Conservation (phyloP, 331 rosid genomes). For the Pyracantha coccinea region DNA sequence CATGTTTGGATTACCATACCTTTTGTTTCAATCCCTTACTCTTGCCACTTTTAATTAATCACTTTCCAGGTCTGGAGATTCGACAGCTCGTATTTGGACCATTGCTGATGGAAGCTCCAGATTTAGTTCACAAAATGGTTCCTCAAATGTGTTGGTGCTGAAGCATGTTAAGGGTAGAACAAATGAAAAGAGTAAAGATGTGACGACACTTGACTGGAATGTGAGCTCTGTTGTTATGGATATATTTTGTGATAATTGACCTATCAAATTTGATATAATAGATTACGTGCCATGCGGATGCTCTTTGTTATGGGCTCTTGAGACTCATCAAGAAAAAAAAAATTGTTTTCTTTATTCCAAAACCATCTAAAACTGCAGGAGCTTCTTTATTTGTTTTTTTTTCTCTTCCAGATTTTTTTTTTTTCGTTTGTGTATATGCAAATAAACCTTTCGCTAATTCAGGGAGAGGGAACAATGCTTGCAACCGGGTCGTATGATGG, state of each 20-base stretch:
- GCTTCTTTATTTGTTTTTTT: background rate
- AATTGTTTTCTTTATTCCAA: background rate
- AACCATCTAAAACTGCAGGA: background rate
- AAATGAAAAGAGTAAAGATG: slow-evolving; percentile 93
- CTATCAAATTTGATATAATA: background rate
- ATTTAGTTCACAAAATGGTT: slow-evolving; percentile 37
- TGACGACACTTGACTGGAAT: slow-evolving; percentile 97
- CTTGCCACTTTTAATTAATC: slow-evolving; percentile 2
- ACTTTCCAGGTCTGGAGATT: slow-evolving; percentile 77
- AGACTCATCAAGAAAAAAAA: background rate
- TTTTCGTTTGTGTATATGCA: background rate
- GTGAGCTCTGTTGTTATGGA: slow-evolving; percentile 47
- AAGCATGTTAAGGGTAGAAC: slow-evolving; percentile 83
- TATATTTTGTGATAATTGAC: background rate
- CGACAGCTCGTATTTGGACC: slow-evolving; percentile 90
- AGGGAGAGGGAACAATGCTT: slow-evolving; percentile 89
- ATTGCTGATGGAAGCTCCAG: slow-evolving; percentile 53
- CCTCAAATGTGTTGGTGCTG: slow-evolving; percentile 47
- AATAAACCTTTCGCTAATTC: background rate
- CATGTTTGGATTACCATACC: background rate
- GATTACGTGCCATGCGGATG: background rate
- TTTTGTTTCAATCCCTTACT: background rate
- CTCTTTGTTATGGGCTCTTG: background rate
- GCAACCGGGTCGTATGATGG: slow-evolving; percentile 98
- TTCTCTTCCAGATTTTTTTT: background rate